These are phyloP conservation scores for Phytophthora pseudosyringae DNA, from an alignment of 352 stramenopile species.

Conservation along the genomic window DNA sequence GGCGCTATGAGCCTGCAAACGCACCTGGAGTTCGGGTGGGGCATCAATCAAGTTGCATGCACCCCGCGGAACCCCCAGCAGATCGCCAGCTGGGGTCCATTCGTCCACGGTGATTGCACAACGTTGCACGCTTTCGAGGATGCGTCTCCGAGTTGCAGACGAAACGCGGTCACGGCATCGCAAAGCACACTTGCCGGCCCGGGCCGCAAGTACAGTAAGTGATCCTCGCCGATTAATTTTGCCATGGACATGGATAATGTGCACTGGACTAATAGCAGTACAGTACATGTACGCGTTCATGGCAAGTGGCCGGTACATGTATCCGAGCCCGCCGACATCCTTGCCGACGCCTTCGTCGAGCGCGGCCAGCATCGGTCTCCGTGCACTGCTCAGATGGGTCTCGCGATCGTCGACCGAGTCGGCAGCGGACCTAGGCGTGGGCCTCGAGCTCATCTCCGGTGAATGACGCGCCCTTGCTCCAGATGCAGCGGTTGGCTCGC, in stretches of 20 bases:
- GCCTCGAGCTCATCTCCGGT: constrained; percentile 20
- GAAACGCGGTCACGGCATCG: constrained; percentile 9
- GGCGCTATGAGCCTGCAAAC: too few relatives aligned
- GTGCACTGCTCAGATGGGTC: background rate
- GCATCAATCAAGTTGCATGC: constrained; percentile 1
- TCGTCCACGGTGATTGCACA: constrained; percentile 37
- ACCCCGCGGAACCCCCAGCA: too few relatives aligned
- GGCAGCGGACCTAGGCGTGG: constrained; percentile 1
- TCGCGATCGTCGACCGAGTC: constrained; percentile 18
- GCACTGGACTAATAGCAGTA: too few relatives aligned
- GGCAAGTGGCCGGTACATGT: too few relatives aligned
- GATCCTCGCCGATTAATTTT: too few relatives aligned
- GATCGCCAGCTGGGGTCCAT: constrained; percentile 2
- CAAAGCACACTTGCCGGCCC: background rate
- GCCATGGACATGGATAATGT: too few relatives aligned
- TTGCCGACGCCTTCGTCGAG: background rate
- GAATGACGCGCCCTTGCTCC: constrained; percentile 7
- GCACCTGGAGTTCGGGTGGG: too few relatives aligned
- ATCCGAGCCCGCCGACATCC: background rate
- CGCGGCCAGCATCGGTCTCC: background rate
- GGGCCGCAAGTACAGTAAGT: too few relatives aligned
- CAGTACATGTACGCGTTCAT: too few relatives aligned
- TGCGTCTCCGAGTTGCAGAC: constrained; percentile 11
- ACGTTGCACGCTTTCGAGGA: constrained; percentile 12
- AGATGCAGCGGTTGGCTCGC: constrained; percentile 14